Conservation (phyloP, 139 green algal species). For the Zygnema circumcarinatum region DNA sequence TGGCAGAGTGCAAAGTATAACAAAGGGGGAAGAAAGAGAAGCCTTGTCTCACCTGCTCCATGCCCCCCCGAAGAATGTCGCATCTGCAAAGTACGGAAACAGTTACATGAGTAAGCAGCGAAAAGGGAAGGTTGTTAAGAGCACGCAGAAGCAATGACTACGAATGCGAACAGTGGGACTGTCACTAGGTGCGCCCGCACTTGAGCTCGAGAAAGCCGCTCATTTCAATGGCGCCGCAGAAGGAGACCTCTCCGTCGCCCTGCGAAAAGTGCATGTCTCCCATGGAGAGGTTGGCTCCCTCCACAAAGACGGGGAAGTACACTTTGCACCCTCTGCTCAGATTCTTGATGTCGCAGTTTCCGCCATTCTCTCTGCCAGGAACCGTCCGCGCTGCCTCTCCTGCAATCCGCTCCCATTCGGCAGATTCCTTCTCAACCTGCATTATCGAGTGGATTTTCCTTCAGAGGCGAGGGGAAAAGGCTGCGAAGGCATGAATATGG, state of each 20-base stretch:
- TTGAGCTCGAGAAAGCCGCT: slow-evolving; percentile 68
- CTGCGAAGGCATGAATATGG: no score
- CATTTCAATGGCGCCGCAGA: slow-evolving; percentile 82
- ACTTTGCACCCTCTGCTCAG: slow-evolving; percentile 68
- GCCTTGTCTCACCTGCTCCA: slow-evolving; percentile 3
- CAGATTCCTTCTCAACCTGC: slow-evolving; percentile 6
- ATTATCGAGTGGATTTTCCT: neutral
- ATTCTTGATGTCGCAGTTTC: slow-evolving; percentile 87
- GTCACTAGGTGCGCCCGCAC: no score
- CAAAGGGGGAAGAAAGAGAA: no score
- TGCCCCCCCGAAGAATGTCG: slow-evolving; percentile 75
- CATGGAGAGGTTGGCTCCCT: slow-evolving; percentile 75
- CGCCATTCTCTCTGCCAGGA: slow-evolving; percentile 75
- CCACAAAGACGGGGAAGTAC: slow-evolving; percentile 82
- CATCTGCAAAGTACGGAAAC: slow-evolving; percentile 64
- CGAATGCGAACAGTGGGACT: no score
- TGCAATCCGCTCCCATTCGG: slow-evolving; percentile 66
- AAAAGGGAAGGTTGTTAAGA: no score
- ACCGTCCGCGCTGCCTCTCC: slow-evolving; percentile 75
- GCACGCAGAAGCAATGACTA: no score
- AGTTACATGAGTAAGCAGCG: no score
- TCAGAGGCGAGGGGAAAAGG: no score
- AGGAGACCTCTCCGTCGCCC: slow-evolving; percentile 78
- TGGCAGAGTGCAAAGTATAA: no score
- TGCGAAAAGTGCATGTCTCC: slow-evolving; percentile 81